phyloP scores from a whole-genome alignment of 108 stramenopile species.

The Nitzschia sp. region DNA sequence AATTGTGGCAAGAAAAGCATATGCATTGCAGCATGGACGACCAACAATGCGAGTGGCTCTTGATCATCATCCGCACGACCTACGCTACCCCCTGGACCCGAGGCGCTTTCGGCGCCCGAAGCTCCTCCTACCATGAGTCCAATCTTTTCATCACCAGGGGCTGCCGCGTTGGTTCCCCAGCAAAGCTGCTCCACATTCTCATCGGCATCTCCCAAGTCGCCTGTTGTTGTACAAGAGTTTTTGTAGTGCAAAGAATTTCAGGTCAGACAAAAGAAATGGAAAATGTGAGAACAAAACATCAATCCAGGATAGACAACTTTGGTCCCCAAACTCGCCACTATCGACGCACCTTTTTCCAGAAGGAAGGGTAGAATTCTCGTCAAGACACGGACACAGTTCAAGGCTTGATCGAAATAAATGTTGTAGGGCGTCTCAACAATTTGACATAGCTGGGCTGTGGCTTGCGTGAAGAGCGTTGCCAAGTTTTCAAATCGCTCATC shows the following conservation, averaged over 20 bases:
- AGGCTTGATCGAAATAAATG: slow-evolving; percentile 92
- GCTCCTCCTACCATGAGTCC: slow-evolving; percentile 50
- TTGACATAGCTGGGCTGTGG: slow-evolving; percentile 93
- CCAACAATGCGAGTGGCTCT: slow-evolving; percentile 87
- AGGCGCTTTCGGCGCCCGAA: slow-evolving; percentile 3
- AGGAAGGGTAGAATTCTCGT: slow-evolving; percentile 91
- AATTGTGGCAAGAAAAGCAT: slow-evolving; percentile 92
- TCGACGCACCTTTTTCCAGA: slow-evolving; percentile 70
- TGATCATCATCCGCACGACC: slow-evolving; percentile 56
- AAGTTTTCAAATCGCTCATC: slow-evolving; percentile 85
- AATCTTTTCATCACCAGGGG: slow-evolving; percentile 52
- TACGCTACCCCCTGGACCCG: background rate
- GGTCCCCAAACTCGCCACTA: too few relatives aligned
- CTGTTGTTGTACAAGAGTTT: slow-evolving; percentile 30
- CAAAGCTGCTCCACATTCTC: slow-evolving; percentile 80
- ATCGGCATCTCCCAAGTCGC: slow-evolving; percentile 79
- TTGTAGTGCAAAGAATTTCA: background rate
- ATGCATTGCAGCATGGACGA: slow-evolving; percentile 94
- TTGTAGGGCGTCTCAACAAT: slow-evolving; percentile 94
- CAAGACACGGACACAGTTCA: slow-evolving; percentile 91
- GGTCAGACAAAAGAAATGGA: background rate
- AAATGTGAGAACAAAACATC: slow-evolving; percentile 8
- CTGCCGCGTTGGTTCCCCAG: slow-evolving; percentile 64
- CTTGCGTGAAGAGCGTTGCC: slow-evolving; percentile 89
- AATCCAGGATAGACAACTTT: background rate